phyloP scores from a whole-genome alignment of 768 basidiomycete species.

The Pseudohyphozyma bogoriensis region DNA sequence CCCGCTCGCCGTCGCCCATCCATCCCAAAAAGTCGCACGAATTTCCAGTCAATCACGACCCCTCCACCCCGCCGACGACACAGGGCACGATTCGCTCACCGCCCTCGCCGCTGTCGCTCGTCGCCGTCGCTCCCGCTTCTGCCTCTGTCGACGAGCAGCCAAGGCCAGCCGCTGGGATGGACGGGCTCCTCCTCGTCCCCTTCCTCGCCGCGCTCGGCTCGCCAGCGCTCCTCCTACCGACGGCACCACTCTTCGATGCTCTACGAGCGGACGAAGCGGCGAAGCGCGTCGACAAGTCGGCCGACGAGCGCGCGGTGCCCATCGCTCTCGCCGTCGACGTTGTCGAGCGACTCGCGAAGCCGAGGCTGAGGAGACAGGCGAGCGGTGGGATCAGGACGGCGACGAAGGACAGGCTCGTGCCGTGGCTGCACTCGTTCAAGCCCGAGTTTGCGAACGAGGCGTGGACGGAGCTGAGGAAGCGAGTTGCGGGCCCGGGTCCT shows the following conservation, averaged over 20 bases:
- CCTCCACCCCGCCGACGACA: too few species aligned
- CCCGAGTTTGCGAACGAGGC: neutral
- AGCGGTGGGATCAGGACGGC: neutral
- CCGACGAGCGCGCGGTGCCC: neutral
- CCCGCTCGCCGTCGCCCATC: too few species aligned
- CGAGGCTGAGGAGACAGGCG: neutral
- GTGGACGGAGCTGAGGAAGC: neutral
- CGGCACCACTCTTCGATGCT: conserved; percentile 11
- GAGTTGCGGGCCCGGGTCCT: neutral
- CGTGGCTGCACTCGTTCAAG: neutral
- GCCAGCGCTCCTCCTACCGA: conserved; percentile 11
- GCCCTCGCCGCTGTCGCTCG: too few species aligned
- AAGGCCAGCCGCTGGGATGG: too few species aligned
- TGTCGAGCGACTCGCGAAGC: neutral
- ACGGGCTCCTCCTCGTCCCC: conserved; percentile 14
- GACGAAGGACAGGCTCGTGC: neutral
- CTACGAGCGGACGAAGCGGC: neutral
- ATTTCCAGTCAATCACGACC: too few species aligned
- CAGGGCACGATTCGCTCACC: too few species aligned
- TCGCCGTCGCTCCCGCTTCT: too few species aligned
- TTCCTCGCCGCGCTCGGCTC: conserved; percentile 7
- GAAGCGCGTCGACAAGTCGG: neutral
- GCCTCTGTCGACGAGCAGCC: too few species aligned
- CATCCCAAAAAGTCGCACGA: too few species aligned
- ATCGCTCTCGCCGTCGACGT: too few species aligned